Conservation (phyloP, 305 asterid species). For the Solanum hybrid region DNA sequence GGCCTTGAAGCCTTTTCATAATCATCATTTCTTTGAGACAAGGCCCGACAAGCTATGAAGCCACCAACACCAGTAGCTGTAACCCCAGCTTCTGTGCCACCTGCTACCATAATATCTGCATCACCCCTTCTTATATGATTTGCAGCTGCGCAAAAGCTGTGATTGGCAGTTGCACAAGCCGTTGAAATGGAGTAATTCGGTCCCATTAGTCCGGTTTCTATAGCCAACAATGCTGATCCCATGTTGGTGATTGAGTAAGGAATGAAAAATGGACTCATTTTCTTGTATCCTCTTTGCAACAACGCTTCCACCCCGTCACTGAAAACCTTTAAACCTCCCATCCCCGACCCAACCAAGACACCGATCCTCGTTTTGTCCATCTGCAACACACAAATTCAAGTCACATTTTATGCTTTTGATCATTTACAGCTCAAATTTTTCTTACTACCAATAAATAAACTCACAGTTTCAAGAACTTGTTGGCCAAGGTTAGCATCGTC, state of each 20-base stretch:
- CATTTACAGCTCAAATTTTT: neutral
- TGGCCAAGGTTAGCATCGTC: slow-evolving; percentile 44
- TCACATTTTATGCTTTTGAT: slow-evolving; percentile 1
- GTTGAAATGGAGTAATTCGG: slow-evolving; percentile 71
- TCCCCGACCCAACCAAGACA: slow-evolving; percentile 58
- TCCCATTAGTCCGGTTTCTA: slow-evolving; percentile 62
- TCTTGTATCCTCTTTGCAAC: slow-evolving; percentile 53
- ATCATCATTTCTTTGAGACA: slow-evolving; percentile 57
- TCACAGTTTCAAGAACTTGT: slow-evolving; percentile 18
- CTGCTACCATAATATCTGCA: slow-evolving; percentile 67
- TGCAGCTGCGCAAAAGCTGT: slow-evolving; percentile 50
- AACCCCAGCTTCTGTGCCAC: slow-evolving; percentile 58
- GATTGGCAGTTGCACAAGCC: slow-evolving; percentile 65
- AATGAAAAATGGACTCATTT: slow-evolving; percentile 59
- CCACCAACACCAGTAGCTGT: slow-evolving; percentile 57
- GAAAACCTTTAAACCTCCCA: slow-evolving; percentile 59
- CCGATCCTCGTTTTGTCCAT: slow-evolving; percentile 46
- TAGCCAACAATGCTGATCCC: slow-evolving; percentile 71
- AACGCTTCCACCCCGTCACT: slow-evolving; percentile 55
- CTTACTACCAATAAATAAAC: neutral
- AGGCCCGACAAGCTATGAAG: slow-evolving; percentile 73
- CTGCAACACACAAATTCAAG: slow-evolving; percentile 15
- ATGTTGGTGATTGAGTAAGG: slow-evolving; percentile 66
- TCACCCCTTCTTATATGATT: slow-evolving; percentile 71
- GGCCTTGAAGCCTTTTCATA: slow-evolving; percentile 61